phyloP scores from a whole-genome alignment of 2,329 filamentous ascomycete species.

The Aspergillus fumigatiaffinis region DNA sequence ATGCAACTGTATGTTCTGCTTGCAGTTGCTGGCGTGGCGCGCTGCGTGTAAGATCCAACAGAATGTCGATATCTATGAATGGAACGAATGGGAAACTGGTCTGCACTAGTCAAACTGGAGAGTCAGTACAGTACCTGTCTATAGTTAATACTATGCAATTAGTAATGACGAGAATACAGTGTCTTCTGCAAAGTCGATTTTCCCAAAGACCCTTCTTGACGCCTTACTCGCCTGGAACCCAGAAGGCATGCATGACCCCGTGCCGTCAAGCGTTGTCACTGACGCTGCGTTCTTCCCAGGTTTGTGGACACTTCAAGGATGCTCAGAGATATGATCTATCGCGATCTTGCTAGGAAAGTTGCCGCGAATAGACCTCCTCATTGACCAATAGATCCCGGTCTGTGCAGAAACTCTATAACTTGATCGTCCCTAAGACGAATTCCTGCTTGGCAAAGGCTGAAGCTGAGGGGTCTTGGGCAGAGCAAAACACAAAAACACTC shows the following conservation, averaged over 20 bases:
- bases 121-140: too few species aligned
- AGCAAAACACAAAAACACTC: not conserved
- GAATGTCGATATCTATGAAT: not conserved
- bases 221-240: not conserved
- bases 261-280: slow-evolving; percentile 7
- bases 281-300: slow-evolving; percentile 6
- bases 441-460: too few species aligned
- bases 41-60: not conserved
- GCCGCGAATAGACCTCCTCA: not conserved
- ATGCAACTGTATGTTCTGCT: not conserved
- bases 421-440: not conserved
- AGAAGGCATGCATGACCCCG: not conserved
- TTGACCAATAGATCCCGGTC: not conserved
- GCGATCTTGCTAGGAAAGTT: slow-evolving; percentile 1
- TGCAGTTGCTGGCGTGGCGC: not conserved
- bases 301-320: slow-evolving; percentile 9
- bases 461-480: not conserved
- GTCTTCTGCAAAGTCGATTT: not conserved
- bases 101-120: not conserved
- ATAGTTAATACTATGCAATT: not conserved
- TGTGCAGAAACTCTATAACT: not conserved
- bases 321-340: slow-evolving; percentile 14
- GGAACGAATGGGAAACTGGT: not conserved
- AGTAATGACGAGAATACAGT: not conserved
- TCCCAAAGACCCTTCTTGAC: not conserved